Evolutionary conservation across 176 grass and related monocot species (phyloP).

Genomic region (Phyllostachys edulis): DNA sequence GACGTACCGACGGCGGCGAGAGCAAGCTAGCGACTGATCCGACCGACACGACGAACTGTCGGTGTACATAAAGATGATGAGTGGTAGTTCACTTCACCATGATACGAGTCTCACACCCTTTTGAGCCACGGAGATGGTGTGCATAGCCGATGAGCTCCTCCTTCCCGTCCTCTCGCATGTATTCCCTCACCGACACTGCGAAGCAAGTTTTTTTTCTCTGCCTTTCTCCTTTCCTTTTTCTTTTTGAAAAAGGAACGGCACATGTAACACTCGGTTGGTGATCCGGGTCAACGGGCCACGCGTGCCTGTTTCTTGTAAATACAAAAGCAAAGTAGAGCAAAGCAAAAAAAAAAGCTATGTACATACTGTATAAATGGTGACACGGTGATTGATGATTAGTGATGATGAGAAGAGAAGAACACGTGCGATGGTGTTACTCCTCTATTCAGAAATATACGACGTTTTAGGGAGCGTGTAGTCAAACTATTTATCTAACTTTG

Average conservation of each 20-base stretch:
- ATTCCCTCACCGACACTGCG: constrained; percentile 49
- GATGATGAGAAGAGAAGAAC: background rate
- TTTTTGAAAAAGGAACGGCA: constrained; percentile 24
- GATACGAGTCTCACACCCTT: background rate
- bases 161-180: background rate
- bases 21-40: background rate
- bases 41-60: constrained; percentile 5
- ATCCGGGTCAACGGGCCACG: constrained; percentile 16
- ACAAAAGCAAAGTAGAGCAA: constrained; percentile 1
- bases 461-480: no score
- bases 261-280: constrained; percentile 21
- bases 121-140: constrained; percentile 38
- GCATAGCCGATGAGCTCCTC: constrained; percentile 32
- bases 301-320: constrained; percentile 30
- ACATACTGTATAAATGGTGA: background rate
- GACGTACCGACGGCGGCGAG: constrained; percentile 21
- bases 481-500: no score
- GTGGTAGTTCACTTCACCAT: background rate
- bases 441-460: no score
- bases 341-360: background rate
- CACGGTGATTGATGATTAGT: background rate
- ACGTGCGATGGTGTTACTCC: background rate
- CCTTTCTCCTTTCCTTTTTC: background rate
- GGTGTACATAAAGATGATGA: constrained; percentile 47
- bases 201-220: background rate